These are phyloP conservation scores for Nemania sp. DNA, from an alignment of 2,329 filamentous ascomycete genomes.

Conservation along the genomic window DNA sequence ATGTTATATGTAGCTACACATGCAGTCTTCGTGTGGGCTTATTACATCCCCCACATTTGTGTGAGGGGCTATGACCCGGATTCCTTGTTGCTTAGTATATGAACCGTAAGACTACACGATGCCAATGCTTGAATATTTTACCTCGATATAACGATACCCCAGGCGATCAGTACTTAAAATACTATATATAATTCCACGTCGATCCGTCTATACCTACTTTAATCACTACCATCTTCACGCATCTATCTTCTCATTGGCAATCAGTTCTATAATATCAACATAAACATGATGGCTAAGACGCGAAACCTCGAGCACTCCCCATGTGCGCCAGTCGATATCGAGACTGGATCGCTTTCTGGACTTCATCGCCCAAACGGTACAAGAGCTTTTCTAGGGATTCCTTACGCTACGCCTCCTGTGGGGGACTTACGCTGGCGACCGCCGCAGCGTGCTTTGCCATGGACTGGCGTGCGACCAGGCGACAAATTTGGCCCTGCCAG, in stretches of 20 bases:
- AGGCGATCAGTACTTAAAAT: not conserved
- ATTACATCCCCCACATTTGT: constrained; percentile 9
- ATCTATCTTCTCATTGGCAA: not conserved
- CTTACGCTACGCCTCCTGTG: constrained; percentile 31
- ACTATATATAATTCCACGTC: no score
- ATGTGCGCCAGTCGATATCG: constrained; percentile 12
- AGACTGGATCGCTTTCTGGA: constrained; percentile 30
- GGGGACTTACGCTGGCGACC: constrained; percentile 31
- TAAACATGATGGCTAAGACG: not conserved
- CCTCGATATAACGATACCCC: no score
- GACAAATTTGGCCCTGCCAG: constrained; percentile 17
- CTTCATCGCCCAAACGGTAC: constrained; percentile 18
- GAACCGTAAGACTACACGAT: not conserved
- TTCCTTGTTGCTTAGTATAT: not conserved
- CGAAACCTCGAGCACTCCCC: not conserved
- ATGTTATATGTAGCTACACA: not conserved
- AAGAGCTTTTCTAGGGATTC: constrained; percentile 28
- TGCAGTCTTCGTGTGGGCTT: constrained; percentile 16
- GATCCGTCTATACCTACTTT: no score
- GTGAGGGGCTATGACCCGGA: not conserved
- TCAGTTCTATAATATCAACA: not conserved
- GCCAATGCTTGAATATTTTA: not conserved
- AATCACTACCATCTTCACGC: not conserved
- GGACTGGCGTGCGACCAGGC: constrained; percentile 24
- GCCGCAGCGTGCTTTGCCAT: constrained; percentile 18